Percentiles rank a stretch among this genome's conserved stretches.
phyloP scores from a whole-genome alignment of 2,329 filamentous ascomycete genomes.

The Fusarium praegraminearum region DNA sequence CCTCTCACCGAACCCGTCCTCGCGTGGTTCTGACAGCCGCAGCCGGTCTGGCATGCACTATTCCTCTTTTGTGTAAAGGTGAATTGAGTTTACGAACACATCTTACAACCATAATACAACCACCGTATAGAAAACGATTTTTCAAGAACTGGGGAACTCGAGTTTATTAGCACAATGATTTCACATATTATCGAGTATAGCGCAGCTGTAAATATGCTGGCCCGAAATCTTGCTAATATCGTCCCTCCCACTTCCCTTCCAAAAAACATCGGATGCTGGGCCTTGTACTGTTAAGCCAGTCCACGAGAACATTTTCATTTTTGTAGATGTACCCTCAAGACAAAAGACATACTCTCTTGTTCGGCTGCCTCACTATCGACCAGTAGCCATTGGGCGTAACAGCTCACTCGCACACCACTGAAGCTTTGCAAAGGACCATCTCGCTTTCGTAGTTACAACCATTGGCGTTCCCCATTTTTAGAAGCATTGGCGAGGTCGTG shows the following conservation, averaged over 20 bases:
- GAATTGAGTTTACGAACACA: neutral
- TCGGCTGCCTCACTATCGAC: neutral
- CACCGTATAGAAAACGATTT: neutral
- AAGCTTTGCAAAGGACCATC: conserved; percentile 1
- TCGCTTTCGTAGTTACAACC: conserved; percentile 6
- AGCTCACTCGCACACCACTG: neutral
- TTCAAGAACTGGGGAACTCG: neutral
- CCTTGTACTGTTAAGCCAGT: neutral
- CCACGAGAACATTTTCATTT: too few relatives aligned
- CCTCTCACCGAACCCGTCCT: conserved; percentile 28
- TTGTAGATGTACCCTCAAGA: fast-evolving
- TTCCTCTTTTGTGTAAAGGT: conserved; percentile 34
- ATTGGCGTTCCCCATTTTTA: conserved; percentile 10
- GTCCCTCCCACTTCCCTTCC: too few relatives aligned
- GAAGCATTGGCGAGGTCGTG: neutral
- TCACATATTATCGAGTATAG: neutral
- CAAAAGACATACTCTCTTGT: neutral
- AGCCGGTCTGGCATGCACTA: conserved; percentile 10
- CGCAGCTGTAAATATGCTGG: too few relatives aligned
- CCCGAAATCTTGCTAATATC: too few relatives aligned
- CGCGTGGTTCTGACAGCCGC: conserved; percentile 26
- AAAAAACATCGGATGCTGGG: neutral
- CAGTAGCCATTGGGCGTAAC: neutral
- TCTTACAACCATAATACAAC: neutral
- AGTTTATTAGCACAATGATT: neutral